Percentiles rank a stretch among this genome's conserved stretches.
phyloP scores from a whole-genome alignment of 345 rosid species.

The Cardamine occulta region DNA sequence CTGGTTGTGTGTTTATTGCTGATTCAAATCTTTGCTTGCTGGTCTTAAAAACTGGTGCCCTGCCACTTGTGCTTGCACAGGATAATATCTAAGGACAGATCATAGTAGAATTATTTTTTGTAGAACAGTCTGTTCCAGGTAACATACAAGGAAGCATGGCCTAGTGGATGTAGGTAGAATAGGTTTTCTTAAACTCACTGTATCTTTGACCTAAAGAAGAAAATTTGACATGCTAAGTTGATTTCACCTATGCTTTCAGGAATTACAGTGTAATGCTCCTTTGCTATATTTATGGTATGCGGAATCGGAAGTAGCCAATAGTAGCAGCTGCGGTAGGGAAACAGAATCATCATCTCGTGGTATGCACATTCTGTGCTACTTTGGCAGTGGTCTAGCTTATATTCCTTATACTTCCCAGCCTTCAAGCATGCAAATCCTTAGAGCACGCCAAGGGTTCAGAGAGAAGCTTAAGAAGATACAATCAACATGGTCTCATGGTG shows the following conservation, averaged over 20 bases:
- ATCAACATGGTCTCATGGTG: slow-evolving; percentile 75
- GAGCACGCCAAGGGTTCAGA: slow-evolving; percentile 88
- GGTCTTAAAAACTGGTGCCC: slow-evolving; percentile 18
- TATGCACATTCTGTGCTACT: slow-evolving; percentile 71
- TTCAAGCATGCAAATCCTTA: slow-evolving; percentile 75
- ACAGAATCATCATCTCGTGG: slow-evolving; percentile 66
- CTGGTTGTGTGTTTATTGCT: slow-evolving; percentile 9
- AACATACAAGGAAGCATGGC: slow-evolving; percentile 21
- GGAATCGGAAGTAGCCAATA: slow-evolving; percentile 66
- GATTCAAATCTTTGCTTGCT: not conserved
- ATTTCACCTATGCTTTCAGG: slow-evolving; percentile 52
- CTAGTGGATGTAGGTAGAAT: slow-evolving; percentile 26
- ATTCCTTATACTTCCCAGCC: slow-evolving; percentile 67
- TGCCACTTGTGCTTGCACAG: not conserved
- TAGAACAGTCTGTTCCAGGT: slow-evolving; percentile 9
- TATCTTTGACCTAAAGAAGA: not conserved
- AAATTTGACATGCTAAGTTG: slow-evolving; percentile 20
- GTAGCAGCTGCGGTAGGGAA: slow-evolving; percentile 46
- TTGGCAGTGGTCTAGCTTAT: slow-evolving; percentile 73
- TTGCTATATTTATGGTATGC: slow-evolving; percentile 90
- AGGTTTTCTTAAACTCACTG: slow-evolving; percentile 12
- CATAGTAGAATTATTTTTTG: slow-evolving; percentile 7
- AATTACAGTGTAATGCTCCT: slow-evolving; percentile 63
- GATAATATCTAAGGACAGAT: slow-evolving; percentile 13
- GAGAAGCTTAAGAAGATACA: slow-evolving; percentile 62